Base-by-base conservation (phyloP, 768 basidiomycete genomes). In the Pleurotus sapidus region DNA sequence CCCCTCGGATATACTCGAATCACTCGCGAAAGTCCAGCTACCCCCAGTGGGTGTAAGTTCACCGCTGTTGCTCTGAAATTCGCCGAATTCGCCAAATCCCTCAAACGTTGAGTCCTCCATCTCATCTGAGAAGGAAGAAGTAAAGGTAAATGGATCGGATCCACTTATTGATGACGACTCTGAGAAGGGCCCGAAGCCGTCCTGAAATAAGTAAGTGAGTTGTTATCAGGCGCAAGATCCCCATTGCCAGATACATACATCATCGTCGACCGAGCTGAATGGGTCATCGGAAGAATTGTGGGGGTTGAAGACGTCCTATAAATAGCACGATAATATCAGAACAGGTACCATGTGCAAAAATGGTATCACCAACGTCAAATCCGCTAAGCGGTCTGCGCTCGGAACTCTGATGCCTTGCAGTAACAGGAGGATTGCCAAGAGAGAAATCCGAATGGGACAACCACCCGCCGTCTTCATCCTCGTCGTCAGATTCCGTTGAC, bases 401-500 rank as follows among this genome's bases (percentile, higher is more conserved):
- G 17, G 64, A 63, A 55, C 64, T 70, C 57, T 74, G 74, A 61
- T 77, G 76, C 37, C 80, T 74, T 51, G 78, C 70, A 20, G 81
- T 72, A 15, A 80, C 73, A 3, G 83, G 79, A 15, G 79, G 76
- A 51, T 75, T 73, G 20, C 76, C 73, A 7, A 87, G 70, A 24
- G 81, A 80, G 61, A 91, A 91, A n/a, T 78, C 84, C 7, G 89
- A 91, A 45, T 89, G 87, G 3, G 89, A 78, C 23, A 93, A 70
- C 92, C 91, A 93, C 0, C 90, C 90, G 3, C 83, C 83, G 11
- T 90, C 89, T 15, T 90, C 88, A 15, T 91, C 89, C 14, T 90
- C 89, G 49, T 90, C 86, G 47, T 76, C 68, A 58, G 82, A 65
- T 68, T 70, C 43, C 11, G 60, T 55, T 18, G 80, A 80, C 20